These are phyloP conservation scores for Zygosaccharomyces bisporus DNA, from an alignment of 805 yeast genomes.

Conservation along the genomic window DNA sequence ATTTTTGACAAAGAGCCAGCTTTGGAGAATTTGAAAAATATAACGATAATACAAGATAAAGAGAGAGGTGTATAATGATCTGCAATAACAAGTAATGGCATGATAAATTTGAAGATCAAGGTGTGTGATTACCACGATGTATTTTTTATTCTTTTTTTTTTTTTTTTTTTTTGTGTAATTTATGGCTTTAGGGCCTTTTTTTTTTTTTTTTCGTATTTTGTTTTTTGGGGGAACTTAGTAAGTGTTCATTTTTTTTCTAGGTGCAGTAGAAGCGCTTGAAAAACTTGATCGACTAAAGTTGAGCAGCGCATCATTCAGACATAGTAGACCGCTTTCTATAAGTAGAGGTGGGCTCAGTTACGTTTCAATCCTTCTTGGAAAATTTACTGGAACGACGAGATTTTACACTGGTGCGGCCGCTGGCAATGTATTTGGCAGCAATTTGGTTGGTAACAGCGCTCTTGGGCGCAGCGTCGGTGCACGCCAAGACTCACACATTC, in stretches of 20 bases:
- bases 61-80: background rate
- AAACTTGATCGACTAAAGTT: background rate
- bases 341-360: too few species aligned
- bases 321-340: too few species aligned
- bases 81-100: background rate
- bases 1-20: background rate
- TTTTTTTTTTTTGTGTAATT: background rate
- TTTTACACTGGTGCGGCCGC: background rate
- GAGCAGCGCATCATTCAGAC: background rate
- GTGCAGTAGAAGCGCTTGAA: too few species aligned
- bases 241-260: too few species aligned
- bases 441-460: conserved; percentile 5
- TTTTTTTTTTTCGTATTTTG: background rate
- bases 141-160: background rate
- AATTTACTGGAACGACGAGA: background rate
- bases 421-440: conserved; percentile 3
- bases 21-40: background rate
- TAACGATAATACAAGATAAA: background rate
- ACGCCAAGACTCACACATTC: conserved; percentile 48
- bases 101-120: background rate
- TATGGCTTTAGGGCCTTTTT: background rate
- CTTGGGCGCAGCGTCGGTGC: conserved; percentile 5
- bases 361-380: too few species aligned
- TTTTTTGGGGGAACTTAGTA: too few species aligned
- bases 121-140: background rate